Percentiles rank a stretch among this genome's conserved stretches.
Evolutionary conservation across 352 stramenopile species (phyloP).

Genomic region (Elongisporangium anandrum): DNA sequence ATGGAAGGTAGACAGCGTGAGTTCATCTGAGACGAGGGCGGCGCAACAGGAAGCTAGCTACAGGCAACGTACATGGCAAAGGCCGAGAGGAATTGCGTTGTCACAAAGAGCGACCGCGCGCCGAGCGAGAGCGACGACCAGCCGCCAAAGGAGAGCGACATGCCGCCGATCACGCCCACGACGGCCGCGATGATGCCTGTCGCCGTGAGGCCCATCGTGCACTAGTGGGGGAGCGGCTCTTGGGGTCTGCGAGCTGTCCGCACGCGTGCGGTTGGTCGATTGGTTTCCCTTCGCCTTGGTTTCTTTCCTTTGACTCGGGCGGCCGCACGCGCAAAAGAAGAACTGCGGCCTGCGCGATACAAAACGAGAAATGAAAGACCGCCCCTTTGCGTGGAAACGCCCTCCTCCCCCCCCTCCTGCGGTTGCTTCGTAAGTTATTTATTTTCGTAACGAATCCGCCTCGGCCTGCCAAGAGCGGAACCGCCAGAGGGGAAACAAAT

Average conservation of each 20-base stretch:
- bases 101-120: constrained; percentile 76
- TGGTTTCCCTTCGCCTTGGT: constrained; percentile 11
- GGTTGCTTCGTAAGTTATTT: constrained; percentile 9
- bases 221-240: constrained; percentile 7
- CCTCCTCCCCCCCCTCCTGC: not conserved
- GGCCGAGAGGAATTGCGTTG: constrained; percentile 75
- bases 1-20: no score
- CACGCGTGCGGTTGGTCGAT: constrained; percentile 4
- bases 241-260: constrained; percentile 11
- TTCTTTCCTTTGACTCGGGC: constrained; percentile 3
- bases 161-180: constrained; percentile 70
- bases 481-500: not conserved
- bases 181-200: constrained; percentile 70
- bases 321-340: not conserved
- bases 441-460: not conserved
- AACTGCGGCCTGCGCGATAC: constrained; percentile 21
- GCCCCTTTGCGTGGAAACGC: not conserved
- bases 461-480: no score
- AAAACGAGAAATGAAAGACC: constrained; percentile 57
- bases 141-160: constrained; percentile 82
- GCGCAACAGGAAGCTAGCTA: constrained; percentile 4
- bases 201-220: constrained; percentile 45
- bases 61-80: constrained; percentile 72
- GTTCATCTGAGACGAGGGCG: no score
- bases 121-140: constrained; percentile 85